phyloP scores from a whole-genome alignment of 2,329 filamentous ascomycete species.

The Aspergillus glaucus region DNA sequence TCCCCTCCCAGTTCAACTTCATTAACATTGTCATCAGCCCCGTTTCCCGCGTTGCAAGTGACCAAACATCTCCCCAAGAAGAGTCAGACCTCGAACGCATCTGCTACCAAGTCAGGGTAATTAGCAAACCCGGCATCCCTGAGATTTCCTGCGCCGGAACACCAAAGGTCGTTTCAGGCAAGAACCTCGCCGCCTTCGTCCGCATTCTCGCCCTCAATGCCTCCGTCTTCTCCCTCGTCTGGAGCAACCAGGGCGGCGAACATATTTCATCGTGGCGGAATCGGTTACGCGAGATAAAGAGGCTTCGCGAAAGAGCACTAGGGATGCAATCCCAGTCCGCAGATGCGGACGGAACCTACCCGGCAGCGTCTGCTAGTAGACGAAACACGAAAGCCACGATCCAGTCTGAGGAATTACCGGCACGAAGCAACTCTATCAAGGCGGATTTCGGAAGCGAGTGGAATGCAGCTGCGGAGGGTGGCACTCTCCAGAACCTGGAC shows the following conservation, averaged over 20 bases:
- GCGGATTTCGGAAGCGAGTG: slow-evolving; percentile 32
- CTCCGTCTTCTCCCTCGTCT: slow-evolving; percentile 88
- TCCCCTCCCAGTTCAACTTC: slow-evolving; percentile 92
- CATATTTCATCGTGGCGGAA: slow-evolving; percentile 86
- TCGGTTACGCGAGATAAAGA: slow-evolving; percentile 76
- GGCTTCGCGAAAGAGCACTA: slow-evolving; percentile 59
- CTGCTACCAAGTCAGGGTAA: slow-evolving; percentile 85
- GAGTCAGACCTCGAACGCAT: not conserved
- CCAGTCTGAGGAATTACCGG: slow-evolving; percentile 29
- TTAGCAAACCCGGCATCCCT: slow-evolving; percentile 83
- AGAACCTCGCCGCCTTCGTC: slow-evolving; percentile 76
- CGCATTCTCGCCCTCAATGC: slow-evolving; percentile 86
- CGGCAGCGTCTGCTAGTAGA: slow-evolving; percentile 27
- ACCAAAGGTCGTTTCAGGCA: slow-evolving; percentile 79
- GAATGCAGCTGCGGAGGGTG: slow-evolving; percentile 31
- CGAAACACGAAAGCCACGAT: slow-evolving; percentile 35
- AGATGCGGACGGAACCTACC: slow-evolving; percentile 19
- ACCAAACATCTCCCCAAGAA: slow-evolving; percentile 1
- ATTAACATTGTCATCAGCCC: slow-evolving; percentile 95
- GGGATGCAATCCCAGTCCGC: slow-evolving; percentile 21
- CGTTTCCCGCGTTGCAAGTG: slow-evolving; percentile 43
- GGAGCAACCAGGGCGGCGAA: slow-evolving; percentile 67
- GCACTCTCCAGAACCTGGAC: slow-evolving; percentile 35
- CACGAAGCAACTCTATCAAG: slow-evolving; percentile 25
- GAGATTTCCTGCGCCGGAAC: slow-evolving; percentile 85